These are phyloP conservation scores for Alternaria consortialis DNA, from an alignment of 2,329 filamentous ascomycete species.

Conservation along the genomic window DNA sequence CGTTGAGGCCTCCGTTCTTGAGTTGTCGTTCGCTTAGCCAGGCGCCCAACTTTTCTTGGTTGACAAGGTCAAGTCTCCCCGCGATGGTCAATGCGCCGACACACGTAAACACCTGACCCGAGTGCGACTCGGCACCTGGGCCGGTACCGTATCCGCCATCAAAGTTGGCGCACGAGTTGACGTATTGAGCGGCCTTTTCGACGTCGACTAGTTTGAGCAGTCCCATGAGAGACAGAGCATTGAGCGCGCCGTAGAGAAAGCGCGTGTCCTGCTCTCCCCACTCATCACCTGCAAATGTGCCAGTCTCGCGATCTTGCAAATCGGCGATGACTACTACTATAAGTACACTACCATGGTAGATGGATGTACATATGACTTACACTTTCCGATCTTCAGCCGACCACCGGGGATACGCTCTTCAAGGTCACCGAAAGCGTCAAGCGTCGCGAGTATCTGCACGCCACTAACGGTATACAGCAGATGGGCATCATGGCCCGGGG, in stretches of 20 bases:
- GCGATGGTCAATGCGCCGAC: slow-evolving; percentile 87
- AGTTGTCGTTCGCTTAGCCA: slow-evolving; percentile 96
- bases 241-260: slow-evolving; percentile 90
- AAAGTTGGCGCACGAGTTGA: slow-evolving; percentile 87
- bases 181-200: slow-evolving; percentile 78
- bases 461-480: slow-evolving; percentile 96
- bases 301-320: slow-evolving; percentile 81
- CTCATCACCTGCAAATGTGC: slow-evolving; percentile 91
- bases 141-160: slow-evolving; percentile 92
- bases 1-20: slow-evolving; percentile 87
- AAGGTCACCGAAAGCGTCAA: slow-evolving; percentile 85
- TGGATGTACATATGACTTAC: slow-evolving; percentile 62
- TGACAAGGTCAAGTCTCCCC: slow-evolving; percentile 79
- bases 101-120: slow-evolving; percentile 95
- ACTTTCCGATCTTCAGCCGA: slow-evolving; percentile 78
- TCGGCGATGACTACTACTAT: slow-evolving; percentile 72
- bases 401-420: slow-evolving; percentile 73
- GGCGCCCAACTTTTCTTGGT: slow-evolving; percentile 80
- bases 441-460: slow-evolving; percentile 87
- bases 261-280: slow-evolving; percentile 97
- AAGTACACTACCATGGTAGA: slow-evolving; percentile 26
- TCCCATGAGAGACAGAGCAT: slow-evolving; percentile 84
- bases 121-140: slow-evolving; percentile 92
- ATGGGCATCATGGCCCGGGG: slow-evolving; percentile 92
- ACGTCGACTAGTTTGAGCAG: slow-evolving; percentile 79